Base-by-base conservation (phyloP, 2,329 filamentous ascomycete species). In the Fusarium irregulare region DNA sequence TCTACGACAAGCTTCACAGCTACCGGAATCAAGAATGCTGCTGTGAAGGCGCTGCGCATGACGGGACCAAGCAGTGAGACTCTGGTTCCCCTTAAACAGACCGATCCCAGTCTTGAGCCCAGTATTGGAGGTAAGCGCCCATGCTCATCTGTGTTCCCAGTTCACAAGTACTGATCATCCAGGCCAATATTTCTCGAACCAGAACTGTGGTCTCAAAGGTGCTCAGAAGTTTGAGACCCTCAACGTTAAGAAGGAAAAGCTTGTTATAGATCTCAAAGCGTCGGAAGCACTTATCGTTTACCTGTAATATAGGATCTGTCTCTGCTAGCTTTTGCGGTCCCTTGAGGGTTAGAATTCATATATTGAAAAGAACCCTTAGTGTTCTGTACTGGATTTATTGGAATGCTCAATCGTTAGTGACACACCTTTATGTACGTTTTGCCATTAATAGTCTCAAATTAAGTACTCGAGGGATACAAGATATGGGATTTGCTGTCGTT, bases 81-180 rank as follows among this genome's bases (percentile, higher is more conserved):
- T 20, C 12, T 14, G 4, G 16, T 57, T 14, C 25, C 55, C 13
- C 3, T 41, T 1, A 7, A 14, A 7, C 32, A 57, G 13, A 57
- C 20, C 7, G 20, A 25, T 1, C 28, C 25, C 3, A n/a, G 6
- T 4, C 32, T 28, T 9, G 20, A 57, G 3, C 55, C 55, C 4
- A 53, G 32, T 2, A 57, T 57, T 7, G 46, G 46, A 13, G 32
- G 46, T 53, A 41, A 48, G 21, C 4, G 9, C 1, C 0, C 10
- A 7, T 3, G 0, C 2, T 27, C 9, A 1, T 14, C 8, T 0
- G 1, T 21, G 3, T 13, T 7, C 3, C 6, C 4, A 3, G 12
- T 20, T 12, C 4, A 21, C 27, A 7, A 56, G 13, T 11, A 23
- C 20, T 23, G 0, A 21, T 28, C 8, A 4, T 14, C 1, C 1